Base-by-base conservation (phyloP, 768 basidiomycete species). In the Aureoboletus auriporus region DNA sequence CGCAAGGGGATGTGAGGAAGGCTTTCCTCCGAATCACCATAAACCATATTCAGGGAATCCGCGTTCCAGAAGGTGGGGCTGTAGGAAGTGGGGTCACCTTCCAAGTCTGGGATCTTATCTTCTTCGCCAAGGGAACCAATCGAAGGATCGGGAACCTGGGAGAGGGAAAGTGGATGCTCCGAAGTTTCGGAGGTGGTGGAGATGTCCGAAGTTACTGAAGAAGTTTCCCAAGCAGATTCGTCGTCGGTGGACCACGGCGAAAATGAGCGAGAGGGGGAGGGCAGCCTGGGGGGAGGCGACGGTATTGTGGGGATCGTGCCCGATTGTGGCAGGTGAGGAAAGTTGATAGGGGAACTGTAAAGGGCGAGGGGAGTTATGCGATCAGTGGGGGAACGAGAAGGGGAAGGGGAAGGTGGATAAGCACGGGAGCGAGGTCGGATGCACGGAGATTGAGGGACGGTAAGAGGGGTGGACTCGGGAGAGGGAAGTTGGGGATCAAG, bases 1-100 rank as follows among this genome's bases (percentile, higher is more conserved):
- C 88, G 83, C 8, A 99, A 73, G 30, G 94, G 95, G 41, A 99
- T 93, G 50, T 93, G 90, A 2, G 89, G 89, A 38, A 91, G 70
- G 51, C 76, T 76, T 46, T 81, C 82, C 50, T 83, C 74, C 11
- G 79, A 71, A 36, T 75, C 57, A 47, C 78, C 72, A 46, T 72
- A 61, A 42, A 75, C 65, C 53, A 74, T 62, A 31, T 72, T 62
- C 44, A 73, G 62, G 8, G 71, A 62, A n/a, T 66, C 64, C 1
- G 63, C 64, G 36, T 57, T 59, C 67, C 65, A 67, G 17, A 62
- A 23, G 26, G 44, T 17, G 17, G 56, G 13, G 17, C 14, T 44
- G 31, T 45, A 42, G 14, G 31, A 44, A 30, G 45, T 39, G 29
- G 38, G 16, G 6, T 59, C 61, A 29, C 53, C 53, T 31, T 65